Conservation (phyloP, 2,329 filamentous ascomycete species). For the Aureobasidium sp. region DNA sequence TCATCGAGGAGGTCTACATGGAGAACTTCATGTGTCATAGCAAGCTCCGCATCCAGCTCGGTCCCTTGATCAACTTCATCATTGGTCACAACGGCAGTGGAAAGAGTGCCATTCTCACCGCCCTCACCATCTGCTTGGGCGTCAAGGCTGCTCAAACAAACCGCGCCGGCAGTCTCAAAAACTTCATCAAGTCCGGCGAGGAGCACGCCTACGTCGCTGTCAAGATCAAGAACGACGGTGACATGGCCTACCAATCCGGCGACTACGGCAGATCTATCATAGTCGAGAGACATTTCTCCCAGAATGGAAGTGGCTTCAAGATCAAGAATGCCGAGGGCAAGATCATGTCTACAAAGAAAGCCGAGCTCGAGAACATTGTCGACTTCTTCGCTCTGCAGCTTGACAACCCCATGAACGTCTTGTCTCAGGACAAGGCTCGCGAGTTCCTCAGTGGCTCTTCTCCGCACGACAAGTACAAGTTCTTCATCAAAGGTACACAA, state of each 20-base stretch:
- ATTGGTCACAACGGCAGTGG: constrained; percentile 96
- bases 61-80: constrained; percentile 94
- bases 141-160: constrained; percentile 91
- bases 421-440: constrained; percentile 90
- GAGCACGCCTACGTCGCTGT: constrained; percentile 69
- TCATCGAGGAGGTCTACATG: constrained; percentile 80
- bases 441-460: constrained; percentile 85
- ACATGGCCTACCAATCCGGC: constrained; percentile 74
- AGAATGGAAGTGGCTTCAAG: constrained; percentile 71
- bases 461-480: constrained; percentile 83
- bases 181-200: constrained; percentile 80
- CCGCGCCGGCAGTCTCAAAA: constrained; percentile 79
- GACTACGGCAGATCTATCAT: constrained; percentile 77
- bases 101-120: constrained; percentile 91
- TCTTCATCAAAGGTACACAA: constrained; percentile 91
- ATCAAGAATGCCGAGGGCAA: constrained; percentile 65
- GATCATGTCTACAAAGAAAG: constrained; percentile 71
- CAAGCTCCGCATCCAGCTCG: constrained; percentile 72
- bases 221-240: constrained; percentile 82
- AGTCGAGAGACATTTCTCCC: constrained; percentile 83
- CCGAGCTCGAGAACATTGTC: constrained; percentile 83
- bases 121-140: constrained; percentile 87
- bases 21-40: constrained; percentile 96
- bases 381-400: constrained; percentile 92
- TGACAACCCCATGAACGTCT: constrained; percentile 90